Conservation (phyloP, 208 protist species). For the Acanthamoeba triangularis region DNA sequence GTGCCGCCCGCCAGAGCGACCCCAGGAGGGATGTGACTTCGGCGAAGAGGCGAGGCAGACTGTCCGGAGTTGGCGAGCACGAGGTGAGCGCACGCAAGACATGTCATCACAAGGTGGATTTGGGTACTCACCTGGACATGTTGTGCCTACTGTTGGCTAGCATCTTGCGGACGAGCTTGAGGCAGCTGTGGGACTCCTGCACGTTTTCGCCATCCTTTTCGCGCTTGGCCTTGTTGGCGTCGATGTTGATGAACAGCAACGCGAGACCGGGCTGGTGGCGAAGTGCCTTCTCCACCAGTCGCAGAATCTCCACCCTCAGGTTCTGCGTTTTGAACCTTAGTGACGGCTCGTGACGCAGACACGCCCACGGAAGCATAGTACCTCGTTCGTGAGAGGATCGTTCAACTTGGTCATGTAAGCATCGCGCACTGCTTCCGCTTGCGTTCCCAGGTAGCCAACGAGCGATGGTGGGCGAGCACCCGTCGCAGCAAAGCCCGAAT, state of each 20-base stretch:
- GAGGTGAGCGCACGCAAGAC: background rate
- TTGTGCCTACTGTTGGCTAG: background rate
- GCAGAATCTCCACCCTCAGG: conserved; percentile 39
- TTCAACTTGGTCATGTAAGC: conserved; percentile 54
- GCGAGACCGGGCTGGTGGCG: conserved; percentile 30
- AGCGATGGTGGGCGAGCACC: conserved; percentile 48
- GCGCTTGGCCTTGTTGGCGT: background rate
- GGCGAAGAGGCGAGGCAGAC: conserved; percentile 8
- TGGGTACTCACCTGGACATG: background rate
- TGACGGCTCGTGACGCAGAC: background rate
- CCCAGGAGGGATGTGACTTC: background rate
- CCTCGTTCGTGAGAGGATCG: conserved; percentile 5
- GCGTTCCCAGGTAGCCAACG: conserved; percentile 42
- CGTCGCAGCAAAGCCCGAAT: background rate
- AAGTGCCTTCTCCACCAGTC: conserved; percentile 33
- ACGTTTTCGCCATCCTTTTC: background rate
- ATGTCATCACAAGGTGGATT: background rate
- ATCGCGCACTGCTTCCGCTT: conserved; percentile 5
- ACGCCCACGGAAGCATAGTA: background rate
- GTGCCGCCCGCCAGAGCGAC: conserved; percentile 20
- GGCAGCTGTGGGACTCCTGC: conserved; percentile 41
- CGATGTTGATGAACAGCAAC: conserved; percentile 63
- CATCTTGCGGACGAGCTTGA: conserved; percentile 12
- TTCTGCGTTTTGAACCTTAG: background rate
- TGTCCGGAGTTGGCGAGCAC: background rate